These are phyloP conservation scores for Suhomyces faveliae DNA, from an alignment of 805 yeast species.

Conservation along the genomic window DNA sequence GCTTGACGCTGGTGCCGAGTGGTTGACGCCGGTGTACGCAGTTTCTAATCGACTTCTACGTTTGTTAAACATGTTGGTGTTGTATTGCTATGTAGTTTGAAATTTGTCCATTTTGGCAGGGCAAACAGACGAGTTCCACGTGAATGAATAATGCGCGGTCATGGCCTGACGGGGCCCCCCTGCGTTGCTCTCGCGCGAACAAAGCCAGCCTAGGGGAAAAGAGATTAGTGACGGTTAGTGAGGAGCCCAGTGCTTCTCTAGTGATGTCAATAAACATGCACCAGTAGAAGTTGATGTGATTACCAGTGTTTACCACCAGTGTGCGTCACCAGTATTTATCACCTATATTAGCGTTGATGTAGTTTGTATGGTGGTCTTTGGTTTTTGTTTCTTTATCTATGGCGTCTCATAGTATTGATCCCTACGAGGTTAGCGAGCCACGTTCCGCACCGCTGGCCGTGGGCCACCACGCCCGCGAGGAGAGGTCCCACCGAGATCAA, in stretches of 20 bases:
- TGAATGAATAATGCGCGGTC: no score
- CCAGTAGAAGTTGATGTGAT: no score
- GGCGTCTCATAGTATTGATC: not conserved
- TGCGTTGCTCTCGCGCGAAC: no score
- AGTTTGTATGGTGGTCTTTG: no score
- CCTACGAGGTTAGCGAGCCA: slow-evolving; percentile 24
- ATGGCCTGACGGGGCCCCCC: no score
- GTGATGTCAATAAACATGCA: no score
- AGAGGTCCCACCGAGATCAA: slow-evolving; percentile 40
- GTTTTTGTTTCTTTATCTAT: not conserved
- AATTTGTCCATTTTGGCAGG: not conserved
- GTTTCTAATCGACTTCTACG: slow-evolving; percentile 32
- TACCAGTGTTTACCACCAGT: no score
- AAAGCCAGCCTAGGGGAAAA: no score
- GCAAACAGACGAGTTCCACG: not conserved
- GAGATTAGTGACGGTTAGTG: no score
- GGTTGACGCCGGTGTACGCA: slow-evolving; percentile 45
- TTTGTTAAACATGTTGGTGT: slow-evolving; percentile 24
- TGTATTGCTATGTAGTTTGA: not conserved
- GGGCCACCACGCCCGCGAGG: slow-evolving; percentile 20
- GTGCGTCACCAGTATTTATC: no score
- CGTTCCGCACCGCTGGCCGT: slow-evolving; percentile 30
- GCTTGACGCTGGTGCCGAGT: slow-evolving; percentile 27
- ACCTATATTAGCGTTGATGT: no score
- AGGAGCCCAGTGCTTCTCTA: no score